Evolutionary conservation across 768 basidiomycete species (phyloP).

Genomic region (Russula earlei): DNA sequence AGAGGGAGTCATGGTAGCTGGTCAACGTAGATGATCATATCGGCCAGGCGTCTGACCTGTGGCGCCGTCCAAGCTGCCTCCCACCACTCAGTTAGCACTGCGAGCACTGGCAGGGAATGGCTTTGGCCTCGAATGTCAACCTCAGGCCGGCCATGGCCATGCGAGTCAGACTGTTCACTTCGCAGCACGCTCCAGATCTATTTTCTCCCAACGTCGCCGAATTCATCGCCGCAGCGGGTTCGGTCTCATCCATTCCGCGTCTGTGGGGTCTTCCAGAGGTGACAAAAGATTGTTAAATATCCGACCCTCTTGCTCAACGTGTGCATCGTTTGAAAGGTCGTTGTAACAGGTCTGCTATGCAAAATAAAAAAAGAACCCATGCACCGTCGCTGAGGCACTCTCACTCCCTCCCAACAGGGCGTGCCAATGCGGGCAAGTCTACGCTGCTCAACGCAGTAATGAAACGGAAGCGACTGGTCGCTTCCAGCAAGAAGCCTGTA

Average conservation of each 20-base stretch:
- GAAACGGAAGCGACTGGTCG: conserved; percentile 44
- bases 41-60: no score
- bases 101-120: no score
- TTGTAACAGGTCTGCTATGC: conserved; percentile 18
- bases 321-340: conserved; percentile 8
- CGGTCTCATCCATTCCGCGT: conserved; percentile 12
- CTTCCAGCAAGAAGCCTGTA: conserved; percentile 65
- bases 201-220: conserved; percentile 12
- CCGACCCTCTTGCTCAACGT: background rate
- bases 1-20: background rate
- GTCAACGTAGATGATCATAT: no score
- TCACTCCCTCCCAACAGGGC: conserved; percentile 34
- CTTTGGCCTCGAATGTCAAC: no score
- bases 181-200: background rate
- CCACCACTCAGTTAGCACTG: no score
- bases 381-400: background rate
- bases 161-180: background rate
- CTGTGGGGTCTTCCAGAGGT: conserved; percentile 21
- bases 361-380: background rate
- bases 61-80: no score
- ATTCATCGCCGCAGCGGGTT: conserved; percentile 19
- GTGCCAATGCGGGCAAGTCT: conserved; percentile 74
- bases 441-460: conserved; percentile 62
- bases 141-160: background rate
- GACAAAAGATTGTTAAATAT: background rate